Evolutionary conservation across 257 asterid species (phyloP), one percentile per base, ranked within the genome.

Genomic region (Solanum chiquidenum): DNA sequence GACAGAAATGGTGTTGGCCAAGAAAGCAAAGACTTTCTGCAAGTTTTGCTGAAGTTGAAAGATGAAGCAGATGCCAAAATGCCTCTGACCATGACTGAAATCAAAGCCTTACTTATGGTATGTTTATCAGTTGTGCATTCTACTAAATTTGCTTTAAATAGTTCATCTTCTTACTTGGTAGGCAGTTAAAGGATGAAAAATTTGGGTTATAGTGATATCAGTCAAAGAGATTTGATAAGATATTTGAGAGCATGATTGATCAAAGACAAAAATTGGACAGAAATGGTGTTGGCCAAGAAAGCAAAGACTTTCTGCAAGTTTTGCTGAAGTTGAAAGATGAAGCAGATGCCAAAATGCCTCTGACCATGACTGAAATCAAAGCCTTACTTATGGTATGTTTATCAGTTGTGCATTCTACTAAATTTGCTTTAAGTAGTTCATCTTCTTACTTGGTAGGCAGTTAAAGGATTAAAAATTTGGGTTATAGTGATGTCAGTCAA

Each of bases 71-170:
- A 93, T 90, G 86, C 91, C 14, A 94, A 93, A 84, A 87, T 88
- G 10, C 92, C 94, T 27, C 87, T 95, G 2, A 93, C 94, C 49
- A 91, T 91, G 90, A 89, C 90, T 49, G 96, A 94, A 85, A 87
- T 95, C 42, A 95, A 94, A 92, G 94, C 98, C 91, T 71, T 95
- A 12, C 93, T 95, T 90, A 94, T 94, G 98, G 98, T 95, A 93
- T 25, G 77, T n/a, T n/a, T 55, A 55, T 55, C 64, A 55, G n/a
- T 6, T 6, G 62, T 55, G 60, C 23, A 52, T 16, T 52, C 60
- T 16, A 9, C 4, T 0, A 16, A 6, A 52, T 52, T 52, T 55
- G 64, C 4, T 18, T n/a, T n/a, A n/a, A n/a, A n/a, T n/a, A n/a
- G n/a, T n/a, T n/a, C n/a, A n/a, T n/a, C n/a, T n/a, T n/a, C n/a